Evolutionary conservation across 495 filamentous ascomycete species (phyloP).

Genomic region (Penicillium malachiteum): DNA sequence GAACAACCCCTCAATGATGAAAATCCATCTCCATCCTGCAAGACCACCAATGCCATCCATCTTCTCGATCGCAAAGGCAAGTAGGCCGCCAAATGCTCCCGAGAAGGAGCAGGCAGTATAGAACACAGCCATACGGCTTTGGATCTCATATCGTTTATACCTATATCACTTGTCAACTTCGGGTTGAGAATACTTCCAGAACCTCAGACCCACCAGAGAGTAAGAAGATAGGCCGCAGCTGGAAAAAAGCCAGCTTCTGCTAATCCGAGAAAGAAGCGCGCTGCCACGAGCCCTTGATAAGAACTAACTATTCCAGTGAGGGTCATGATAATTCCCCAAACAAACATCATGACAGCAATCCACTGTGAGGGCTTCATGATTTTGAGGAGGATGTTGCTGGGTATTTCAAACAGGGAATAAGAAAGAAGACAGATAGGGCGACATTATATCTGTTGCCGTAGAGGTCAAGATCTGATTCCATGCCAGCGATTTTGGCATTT

Average conservation of each 20-base stretch:
- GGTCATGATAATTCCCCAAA: constrained; percentile 43
- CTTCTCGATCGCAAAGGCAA: constrained; percentile 58
- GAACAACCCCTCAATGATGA: constrained; percentile 61
- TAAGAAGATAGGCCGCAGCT: constrained; percentile 54
- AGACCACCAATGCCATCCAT: constrained; percentile 55
- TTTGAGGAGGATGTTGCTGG: constrained; percentile 65
- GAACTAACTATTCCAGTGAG: constrained; percentile 47
- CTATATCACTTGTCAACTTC: too few relatives aligned
- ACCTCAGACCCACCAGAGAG: constrained; percentile 42
- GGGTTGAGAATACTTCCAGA: too few relatives aligned
- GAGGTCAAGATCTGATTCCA: constrained; percentile 59
- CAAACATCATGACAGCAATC: constrained; percentile 52
- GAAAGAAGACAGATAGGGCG: constrained; percentile 66
- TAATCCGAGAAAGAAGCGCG: constrained; percentile 54
- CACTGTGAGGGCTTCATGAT: constrained; percentile 60
- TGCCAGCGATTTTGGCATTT: constrained; percentile 61
- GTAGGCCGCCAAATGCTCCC: constrained; percentile 60
- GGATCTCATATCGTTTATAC: constrained; percentile 61
- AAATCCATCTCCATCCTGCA: constrained; percentile 61
- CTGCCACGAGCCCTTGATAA: constrained; percentile 57
- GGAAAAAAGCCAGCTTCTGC: constrained; percentile 61
- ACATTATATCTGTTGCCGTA: constrained; percentile 57
- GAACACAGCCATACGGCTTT: constrained; percentile 57
- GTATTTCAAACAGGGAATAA: constrained; percentile 66
- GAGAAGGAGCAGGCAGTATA: constrained; percentile 57